Evolutionary conservation across 441 rosid genomes (phyloP).

Genomic region (Erodium texanum): DNA sequence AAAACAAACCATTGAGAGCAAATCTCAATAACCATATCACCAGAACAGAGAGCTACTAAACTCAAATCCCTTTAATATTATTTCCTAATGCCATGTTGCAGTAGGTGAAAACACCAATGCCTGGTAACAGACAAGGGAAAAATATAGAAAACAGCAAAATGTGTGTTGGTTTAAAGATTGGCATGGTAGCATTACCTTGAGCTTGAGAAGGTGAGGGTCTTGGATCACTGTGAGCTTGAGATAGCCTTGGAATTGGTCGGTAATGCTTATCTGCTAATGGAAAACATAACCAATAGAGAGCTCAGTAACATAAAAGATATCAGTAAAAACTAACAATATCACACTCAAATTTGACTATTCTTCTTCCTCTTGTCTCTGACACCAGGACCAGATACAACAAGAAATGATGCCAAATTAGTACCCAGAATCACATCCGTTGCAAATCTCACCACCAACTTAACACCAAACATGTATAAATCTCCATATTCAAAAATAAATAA

Average conservation of each 20-base stretch:
- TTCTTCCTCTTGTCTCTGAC: neutral
- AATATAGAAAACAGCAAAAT: neutral
- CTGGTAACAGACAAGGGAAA: neutral
- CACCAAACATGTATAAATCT: neutral
- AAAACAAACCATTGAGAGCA: slow-evolving; percentile 1
- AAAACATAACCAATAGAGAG: neutral
- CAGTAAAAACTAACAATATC: neutral
- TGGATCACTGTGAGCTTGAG: slow-evolving; percentile 1
- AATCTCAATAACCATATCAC: slow-evolving; percentile 4
- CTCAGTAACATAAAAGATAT: neutral
- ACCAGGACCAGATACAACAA: neutral
- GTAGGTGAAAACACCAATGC: too few species aligned
- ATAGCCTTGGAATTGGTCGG: neutral
- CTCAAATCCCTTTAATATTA: neutral
- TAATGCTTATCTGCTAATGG: slow-evolving; percentile 10
- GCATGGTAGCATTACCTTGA: neutral
- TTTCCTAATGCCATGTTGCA: too few species aligned
- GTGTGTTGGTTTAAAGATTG: too few species aligned
- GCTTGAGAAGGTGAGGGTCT: slow-evolving; percentile 5
- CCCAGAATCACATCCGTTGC: slow-evolving; percentile 5
- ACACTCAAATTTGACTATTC: neutral
- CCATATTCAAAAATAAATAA: neutral
- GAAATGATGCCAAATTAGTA: neutral
- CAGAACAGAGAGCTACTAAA: slow-evolving; percentile 5
- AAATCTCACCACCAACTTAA: slow-evolving; percentile 1